Percentiles rank a stretch among this genome's conserved stretches.
Evolutionary conservation across 2,329 filamentous ascomycete genomes (phyloP).

Genomic region (Ambrosiella beaveri): DNA sequence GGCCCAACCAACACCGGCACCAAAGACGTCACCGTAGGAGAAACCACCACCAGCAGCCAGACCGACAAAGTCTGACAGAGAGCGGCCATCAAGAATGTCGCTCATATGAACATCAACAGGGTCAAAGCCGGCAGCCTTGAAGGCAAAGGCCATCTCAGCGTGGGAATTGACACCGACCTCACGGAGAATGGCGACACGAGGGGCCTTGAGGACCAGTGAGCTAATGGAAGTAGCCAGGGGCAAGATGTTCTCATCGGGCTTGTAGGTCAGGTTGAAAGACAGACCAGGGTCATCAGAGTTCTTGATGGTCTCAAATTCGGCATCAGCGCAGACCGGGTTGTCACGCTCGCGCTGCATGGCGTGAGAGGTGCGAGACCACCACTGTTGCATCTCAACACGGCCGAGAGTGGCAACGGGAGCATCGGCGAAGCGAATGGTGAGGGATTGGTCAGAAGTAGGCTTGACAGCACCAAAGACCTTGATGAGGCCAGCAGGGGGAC

Average conservation of each 20-base stretch:
- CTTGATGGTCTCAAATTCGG: slow-evolving; percentile 58
- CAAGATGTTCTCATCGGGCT: slow-evolving; percentile 59
- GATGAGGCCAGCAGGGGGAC: slow-evolving; percentile 64
- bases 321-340: slow-evolving; percentile 71
- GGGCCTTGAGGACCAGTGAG: slow-evolving; percentile 36
- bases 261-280: slow-evolving; percentile 65
- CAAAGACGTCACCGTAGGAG: slow-evolving; percentile 67
- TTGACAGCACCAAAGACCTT: slow-evolving; percentile 69
- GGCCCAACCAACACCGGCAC: slow-evolving; percentile 93
- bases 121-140: slow-evolving; percentile 78
- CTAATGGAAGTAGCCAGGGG: slow-evolving; percentile 38
- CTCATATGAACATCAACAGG: slow-evolving; percentile 95
- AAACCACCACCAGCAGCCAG: slow-evolving; percentile 93
- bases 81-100: slow-evolving; percentile 65
- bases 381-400: slow-evolving; percentile 61
- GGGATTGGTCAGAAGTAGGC: slow-evolving; percentile 50
- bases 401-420: slow-evolving; percentile 50
- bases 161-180: slow-evolving; percentile 94
- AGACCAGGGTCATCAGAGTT: slow-evolving; percentile 69
- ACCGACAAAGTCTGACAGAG: slow-evolving; percentile 67
- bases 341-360: slow-evolving; percentile 83
- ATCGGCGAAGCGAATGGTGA: slow-evolving; percentile 57
- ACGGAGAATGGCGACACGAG: slow-evolving; percentile 71
- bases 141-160: slow-evolving; percentile 96
- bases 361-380: slow-evolving; percentile 77